These are phyloP conservation scores for Tylopilus microsporus DNA, from an alignment of 1,284 basidiomycete genomes.

Conservation along the genomic window DNA sequence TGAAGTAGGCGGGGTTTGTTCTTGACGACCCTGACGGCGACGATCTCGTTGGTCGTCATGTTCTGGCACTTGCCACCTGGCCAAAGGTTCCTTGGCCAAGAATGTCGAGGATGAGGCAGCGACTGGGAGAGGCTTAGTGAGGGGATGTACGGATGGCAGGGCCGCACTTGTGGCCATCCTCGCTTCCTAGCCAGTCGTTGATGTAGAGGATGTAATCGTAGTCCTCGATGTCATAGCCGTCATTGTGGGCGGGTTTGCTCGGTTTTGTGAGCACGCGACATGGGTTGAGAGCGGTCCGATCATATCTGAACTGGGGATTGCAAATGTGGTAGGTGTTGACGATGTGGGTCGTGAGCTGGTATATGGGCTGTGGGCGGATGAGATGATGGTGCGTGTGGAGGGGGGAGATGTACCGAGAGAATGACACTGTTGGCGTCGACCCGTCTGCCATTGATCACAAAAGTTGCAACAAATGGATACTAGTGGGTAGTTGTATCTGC, in stretches of 20 bases:
- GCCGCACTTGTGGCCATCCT: constrained; percentile 84
- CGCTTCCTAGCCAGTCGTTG: constrained; percentile 89
- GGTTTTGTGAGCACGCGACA: constrained; percentile 93
- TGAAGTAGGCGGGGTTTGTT: constrained; percentile 99
- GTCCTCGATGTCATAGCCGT: constrained; percentile 95
- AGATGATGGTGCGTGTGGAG: constrained; percentile 7
- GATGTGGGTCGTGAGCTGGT: constrained; percentile 82
- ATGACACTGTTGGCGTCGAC: constrained; percentile 61
- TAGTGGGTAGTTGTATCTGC: too few species aligned
- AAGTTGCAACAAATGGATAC: too few species aligned
- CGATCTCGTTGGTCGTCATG: constrained; percentile 97
- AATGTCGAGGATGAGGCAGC: constrained; percentile 96
- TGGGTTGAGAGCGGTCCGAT: constrained; percentile 87
- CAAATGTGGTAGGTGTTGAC: constrained; percentile 88
- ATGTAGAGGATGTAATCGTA: constrained; percentile 98
- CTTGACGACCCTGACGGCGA: constrained; percentile 99
- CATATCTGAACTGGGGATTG: constrained; percentile 90
- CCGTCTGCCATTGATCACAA: too few species aligned
- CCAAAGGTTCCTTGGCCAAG: constrained; percentile 98
- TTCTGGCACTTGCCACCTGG: constrained; percentile 99
- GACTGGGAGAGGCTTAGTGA: constrained; percentile 20
- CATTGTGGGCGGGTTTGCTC: constrained; percentile 88
- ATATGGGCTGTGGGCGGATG: constrained; percentile 58
- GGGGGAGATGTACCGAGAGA: constrained; percentile 51
- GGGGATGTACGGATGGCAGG: constrained; percentile 9